Evolutionary conservation across 2,329 filamentous ascomycete species (phyloP), one percentile per base, ranked within the genome.

Genomic region (Penicillium sp.): DNA sequence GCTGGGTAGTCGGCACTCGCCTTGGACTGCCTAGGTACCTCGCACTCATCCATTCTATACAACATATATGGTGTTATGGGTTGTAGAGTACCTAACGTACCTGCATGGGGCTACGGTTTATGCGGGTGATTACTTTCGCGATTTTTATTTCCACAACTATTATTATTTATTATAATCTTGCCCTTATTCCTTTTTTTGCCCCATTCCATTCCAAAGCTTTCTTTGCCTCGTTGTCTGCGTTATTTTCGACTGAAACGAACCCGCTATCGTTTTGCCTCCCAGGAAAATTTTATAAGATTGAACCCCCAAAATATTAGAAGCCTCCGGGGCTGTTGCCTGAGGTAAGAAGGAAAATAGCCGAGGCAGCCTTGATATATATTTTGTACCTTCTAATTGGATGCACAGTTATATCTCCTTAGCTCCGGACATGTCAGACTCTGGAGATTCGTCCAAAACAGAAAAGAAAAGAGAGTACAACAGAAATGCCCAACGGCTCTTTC

Each of bases 401-500:
- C 2, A 42, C 12, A 42, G 35, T 40, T n/a, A 20, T 43, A 21
- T 23, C 21, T 43, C 11, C 20, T 20, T 11, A 11, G 12, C 20
- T 18, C 40, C 33, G 47, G 45, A 48, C 14, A 69, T 69, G 67
- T 68, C 66, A 9, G 65, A 68, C 40, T 64, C 64, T 54, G 63
- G 62, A 40, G 66, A 68, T 47, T 60, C 62, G 43, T 63, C 56
- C 53, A 68, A 68, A 60, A 61, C 60, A 52, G 65, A 66, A 18
- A 68, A 67, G 62, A 62, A 62, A 40, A 62, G 60, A 56, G 66
- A 68, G 58, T 70, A 70, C 62, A 77, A 77, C 59, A 69, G 74
- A 48, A 71, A 77, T 61, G 74, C 74, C 47, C 74, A 77, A 56
- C 63, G 74, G 61, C 72, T 76, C 61, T 77, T 77, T 60, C 72